Evolutionary conservation across 2,329 filamentous ascomycete genomes (phyloP).

Genomic region (Cladosporium austrohemisphaericum): DNA sequence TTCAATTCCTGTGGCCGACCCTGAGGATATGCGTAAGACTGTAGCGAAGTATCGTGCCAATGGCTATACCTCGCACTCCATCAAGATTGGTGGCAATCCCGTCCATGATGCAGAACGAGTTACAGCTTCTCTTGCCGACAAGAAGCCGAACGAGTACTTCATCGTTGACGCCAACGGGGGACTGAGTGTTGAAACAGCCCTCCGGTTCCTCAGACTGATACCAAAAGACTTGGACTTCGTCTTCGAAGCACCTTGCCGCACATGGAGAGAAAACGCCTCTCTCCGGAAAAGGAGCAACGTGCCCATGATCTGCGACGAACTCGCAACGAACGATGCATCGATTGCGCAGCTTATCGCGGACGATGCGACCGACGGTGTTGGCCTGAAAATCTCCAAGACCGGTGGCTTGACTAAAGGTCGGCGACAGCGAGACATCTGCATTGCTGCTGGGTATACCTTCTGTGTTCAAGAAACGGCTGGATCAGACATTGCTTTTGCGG

Average conservation of each 20-base stretch:
- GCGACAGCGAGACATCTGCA: slow-evolving; percentile 23
- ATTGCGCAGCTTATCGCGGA: slow-evolving; percentile 24
- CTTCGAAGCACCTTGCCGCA: slow-evolving; percentile 27
- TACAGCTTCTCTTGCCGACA: not conserved
- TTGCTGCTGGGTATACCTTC: slow-evolving; percentile 17
- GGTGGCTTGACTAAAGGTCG: slow-evolving; percentile 18
- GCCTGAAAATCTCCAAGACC: slow-evolving; percentile 26
- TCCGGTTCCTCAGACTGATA: slow-evolving; percentile 26
- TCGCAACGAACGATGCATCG: slow-evolving; percentile 19
- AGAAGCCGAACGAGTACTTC: slow-evolving; percentile 21
- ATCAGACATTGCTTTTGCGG: slow-evolving; percentile 29
- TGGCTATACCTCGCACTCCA: slow-evolving; percentile 16
- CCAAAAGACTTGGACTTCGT: slow-evolving; percentile 25
- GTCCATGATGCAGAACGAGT: slow-evolving; percentile 16
- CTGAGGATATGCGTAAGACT: slow-evolving; percentile 14
- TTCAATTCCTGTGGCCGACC: slow-evolving; percentile 17
- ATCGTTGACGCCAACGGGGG: slow-evolving; percentile 23
- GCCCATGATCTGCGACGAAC: slow-evolving; percentile 27
- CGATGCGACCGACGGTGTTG: slow-evolving; percentile 27
- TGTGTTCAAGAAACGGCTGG: slow-evolving; percentile 27
- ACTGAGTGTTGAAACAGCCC: slow-evolving; percentile 20
- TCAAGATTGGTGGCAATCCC: slow-evolving; percentile 21
- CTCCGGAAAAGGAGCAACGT: slow-evolving; percentile 23
- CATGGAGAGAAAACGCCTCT: slow-evolving; percentile 24
- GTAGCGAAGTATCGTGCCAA: slow-evolving; percentile 16